A percentile compares a stretch with the other conserved stretches of the same genome.
Evolutionary conservation across 2,329 filamentous ascomycete species (phyloP).

Genomic region (Ophiostoma tasmaniense): DNA sequence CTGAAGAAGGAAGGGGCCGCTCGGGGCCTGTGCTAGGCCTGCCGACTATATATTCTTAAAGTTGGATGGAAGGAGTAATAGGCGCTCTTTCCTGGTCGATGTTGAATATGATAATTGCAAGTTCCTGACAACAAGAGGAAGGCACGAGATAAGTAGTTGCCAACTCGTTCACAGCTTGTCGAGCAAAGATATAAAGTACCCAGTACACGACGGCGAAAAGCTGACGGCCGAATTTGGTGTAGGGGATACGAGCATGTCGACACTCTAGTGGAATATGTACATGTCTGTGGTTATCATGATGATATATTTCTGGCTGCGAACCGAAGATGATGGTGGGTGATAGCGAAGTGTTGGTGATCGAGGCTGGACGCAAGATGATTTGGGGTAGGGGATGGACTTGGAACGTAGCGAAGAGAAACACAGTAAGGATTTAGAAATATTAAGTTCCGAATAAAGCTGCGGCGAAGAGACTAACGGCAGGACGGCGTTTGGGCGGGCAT

Average conservation of each 20-base stretch:
- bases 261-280: not conserved
- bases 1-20: not conserved
- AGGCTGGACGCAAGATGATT: not conserved
- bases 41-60: not conserved
- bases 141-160: not conserved
- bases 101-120: not conserved
- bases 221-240: not conserved
- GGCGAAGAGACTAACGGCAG: not conserved
- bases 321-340: not conserved
- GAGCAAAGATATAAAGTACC: not conserved
- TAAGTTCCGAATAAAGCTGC: not conserved
- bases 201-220: not conserved
- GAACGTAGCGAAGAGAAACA: not conserved
- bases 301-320: not conserved
- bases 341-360: not conserved
- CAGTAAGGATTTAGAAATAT: not conserved
- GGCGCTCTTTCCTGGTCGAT: not conserved
- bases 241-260: not conserved
- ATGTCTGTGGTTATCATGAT: not conserved
- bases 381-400: not conserved
- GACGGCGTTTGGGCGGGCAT: not conserved
- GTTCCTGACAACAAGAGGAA: not conserved
- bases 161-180: not conserved
- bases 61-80: not conserved
- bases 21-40: not conserved